Evolutionary conservation across 2,329 filamentous ascomycete genomes (phyloP).

Genomic region (Colletotrichum sp.): DNA sequence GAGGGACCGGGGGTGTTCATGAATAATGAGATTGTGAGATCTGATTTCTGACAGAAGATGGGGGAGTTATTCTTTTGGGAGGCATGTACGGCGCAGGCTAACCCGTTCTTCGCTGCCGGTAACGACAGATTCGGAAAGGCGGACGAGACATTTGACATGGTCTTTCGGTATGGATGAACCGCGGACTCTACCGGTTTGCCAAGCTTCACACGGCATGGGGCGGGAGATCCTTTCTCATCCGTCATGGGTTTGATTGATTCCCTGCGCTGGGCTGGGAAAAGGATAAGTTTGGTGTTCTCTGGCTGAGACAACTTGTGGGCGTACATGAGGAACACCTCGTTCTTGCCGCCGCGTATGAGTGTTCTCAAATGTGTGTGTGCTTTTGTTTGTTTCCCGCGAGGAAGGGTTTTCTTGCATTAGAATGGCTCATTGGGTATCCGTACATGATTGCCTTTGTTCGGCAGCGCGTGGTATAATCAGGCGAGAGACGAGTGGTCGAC

Average conservation of each 20-base stretch:
- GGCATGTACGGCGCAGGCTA: neutral
- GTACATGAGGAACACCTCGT: neutral
- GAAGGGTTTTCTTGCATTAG: neutral
- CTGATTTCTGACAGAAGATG: neutral
- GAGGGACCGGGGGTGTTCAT: neutral
- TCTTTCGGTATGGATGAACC: neutral
- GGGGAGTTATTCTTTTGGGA: neutral
- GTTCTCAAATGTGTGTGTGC: neutral
- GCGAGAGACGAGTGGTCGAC: neutral
- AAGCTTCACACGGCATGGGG: neutral
- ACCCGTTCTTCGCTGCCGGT: neutral
- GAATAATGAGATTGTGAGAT: neutral
- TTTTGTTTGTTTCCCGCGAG: neutral
- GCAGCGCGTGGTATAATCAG: neutral
- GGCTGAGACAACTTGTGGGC: neutral
- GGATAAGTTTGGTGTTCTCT: neutral
- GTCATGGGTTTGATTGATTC: neutral
- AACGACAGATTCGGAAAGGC: neutral
- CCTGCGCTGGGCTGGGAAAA: neutral
- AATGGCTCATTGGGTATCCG: neutral
- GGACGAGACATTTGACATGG: neutral
- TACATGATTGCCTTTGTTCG: neutral
- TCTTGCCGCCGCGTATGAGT: neutral
- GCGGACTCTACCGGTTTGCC: neutral
- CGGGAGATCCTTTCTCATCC: neutral